Percentiles rank a stretch among this genome's conserved stretches.
Evolutionary conservation across 169 alveolate species (phyloP).

Genomic region (Babesia divergens): DNA sequence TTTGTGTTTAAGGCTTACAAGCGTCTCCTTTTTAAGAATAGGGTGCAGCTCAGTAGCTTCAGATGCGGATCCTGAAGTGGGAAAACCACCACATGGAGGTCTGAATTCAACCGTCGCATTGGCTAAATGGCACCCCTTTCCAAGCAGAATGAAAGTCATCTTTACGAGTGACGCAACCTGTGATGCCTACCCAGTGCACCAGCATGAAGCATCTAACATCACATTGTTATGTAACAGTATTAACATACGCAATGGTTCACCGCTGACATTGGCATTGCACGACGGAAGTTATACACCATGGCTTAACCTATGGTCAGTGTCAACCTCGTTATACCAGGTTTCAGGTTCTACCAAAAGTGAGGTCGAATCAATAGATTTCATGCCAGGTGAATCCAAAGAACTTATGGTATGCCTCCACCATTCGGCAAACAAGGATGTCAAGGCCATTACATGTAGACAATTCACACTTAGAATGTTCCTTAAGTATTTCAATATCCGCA

Average conservation of each 20-base stretch:
- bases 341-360: background rate
- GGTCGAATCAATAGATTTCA: background rate
- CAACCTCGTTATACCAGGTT: background rate
- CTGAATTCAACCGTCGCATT: too few species aligned
- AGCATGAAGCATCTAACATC: conserved; percentile 1
- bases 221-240: conserved; percentile 10
- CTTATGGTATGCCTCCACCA: conserved; percentile 4
- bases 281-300: background rate
- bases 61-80: too few species aligned
- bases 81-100: too few species aligned
- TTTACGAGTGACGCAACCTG: background rate
- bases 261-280: background rate
- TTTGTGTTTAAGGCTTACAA: too few species aligned
- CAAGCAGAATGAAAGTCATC: background rate
- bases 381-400: background rate
- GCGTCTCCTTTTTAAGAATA: too few species aligned
- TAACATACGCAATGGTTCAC: background rate
- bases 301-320: background rate
- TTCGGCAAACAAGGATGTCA: background rate
- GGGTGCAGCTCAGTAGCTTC: too few species aligned
- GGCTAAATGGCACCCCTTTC: too few species aligned
- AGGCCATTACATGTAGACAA: background rate
- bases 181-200: conserved; percentile 6
- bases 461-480: background rate
- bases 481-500: background rate